phyloP scores from a whole-genome alignment of 176 grass and related monocot species.

The Saccharum officinarum region DNA sequence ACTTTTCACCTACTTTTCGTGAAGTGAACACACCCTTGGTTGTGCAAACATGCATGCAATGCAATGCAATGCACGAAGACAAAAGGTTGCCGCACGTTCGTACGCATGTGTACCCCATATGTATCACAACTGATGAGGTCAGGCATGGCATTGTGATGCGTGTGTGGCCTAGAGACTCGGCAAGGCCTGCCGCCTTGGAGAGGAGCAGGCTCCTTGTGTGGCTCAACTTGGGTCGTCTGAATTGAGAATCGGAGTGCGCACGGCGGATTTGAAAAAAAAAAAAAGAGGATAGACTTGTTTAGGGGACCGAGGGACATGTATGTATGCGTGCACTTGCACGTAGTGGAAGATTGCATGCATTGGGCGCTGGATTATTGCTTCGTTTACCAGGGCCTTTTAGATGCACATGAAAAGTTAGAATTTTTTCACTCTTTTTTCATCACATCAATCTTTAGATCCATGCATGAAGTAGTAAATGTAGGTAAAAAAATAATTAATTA shows the following conservation, averaged over 20 bases:
- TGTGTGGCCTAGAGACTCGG: slow-evolving; percentile 11
- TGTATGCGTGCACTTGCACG: too few relatives aligned
- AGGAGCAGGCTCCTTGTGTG: slow-evolving; percentile 27
- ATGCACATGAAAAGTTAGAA: too few relatives aligned
- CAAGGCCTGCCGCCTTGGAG: not conserved
- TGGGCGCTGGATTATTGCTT: not conserved
- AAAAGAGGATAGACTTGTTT: not conserved
- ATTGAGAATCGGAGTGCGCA: not conserved
- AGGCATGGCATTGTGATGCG: slow-evolving; percentile 17
- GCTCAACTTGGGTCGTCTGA: not conserved
- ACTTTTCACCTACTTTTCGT: too few relatives aligned
- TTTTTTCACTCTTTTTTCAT: too few relatives aligned
- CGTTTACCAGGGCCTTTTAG: too few relatives aligned
- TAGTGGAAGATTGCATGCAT: not conserved
- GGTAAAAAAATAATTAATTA: too few relatives aligned
- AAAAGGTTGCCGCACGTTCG: not conserved
- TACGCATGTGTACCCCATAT: too few relatives aligned
- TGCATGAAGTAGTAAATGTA: too few relatives aligned
- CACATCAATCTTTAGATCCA: too few relatives aligned
- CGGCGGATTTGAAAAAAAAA: slow-evolving; percentile 9
- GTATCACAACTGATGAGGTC: too few relatives aligned
- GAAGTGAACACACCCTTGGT: too few relatives aligned
- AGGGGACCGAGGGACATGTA: not conserved
- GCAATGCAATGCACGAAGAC: not conserved
- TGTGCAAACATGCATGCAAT: not conserved